Percentiles rank a stretch among this genome's conserved stretches.
Evolutionary conservation across 768 basidiomycete species (phyloP).

Genomic region (Hydnum rufescens): DNA sequence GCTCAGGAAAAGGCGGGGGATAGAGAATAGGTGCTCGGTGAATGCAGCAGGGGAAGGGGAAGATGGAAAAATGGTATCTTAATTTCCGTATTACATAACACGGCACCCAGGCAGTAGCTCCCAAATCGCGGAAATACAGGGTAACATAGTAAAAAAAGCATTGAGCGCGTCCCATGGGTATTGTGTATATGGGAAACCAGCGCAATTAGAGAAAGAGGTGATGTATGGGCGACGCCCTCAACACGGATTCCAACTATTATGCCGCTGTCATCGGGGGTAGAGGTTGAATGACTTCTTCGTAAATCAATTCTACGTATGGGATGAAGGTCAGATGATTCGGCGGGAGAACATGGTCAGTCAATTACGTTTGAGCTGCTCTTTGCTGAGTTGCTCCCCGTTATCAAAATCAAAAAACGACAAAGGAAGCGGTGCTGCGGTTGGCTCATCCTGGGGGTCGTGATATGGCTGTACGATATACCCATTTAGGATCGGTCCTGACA

Average conservation of each 20-base stretch:
- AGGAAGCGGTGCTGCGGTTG: conserved; percentile 52
- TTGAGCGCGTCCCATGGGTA: too few species aligned
- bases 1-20: too few species aligned
- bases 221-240: not conserved
- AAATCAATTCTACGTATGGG: not conserved
- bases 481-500: not conserved
- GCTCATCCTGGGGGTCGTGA: conserved; percentile 80
- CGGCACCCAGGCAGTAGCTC: too few species aligned
- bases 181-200: too few species aligned
- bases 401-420: conserved; percentile 75
- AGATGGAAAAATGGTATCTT: too few species aligned
- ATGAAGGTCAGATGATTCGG: not conserved
- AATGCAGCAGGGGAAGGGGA: too few species aligned
- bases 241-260: too few species aligned
- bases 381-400: conserved; percentile 15
- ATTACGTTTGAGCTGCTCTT: conserved; percentile 16
- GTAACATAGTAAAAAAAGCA: too few species aligned
- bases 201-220: too few species aligned
- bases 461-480: conserved; percentile 37
- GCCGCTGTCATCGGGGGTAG: not conserved
- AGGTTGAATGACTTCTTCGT: not conserved
- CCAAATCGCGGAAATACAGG: too few species aligned
- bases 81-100: too few species aligned
- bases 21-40: too few species aligned
- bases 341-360: not conserved